Evolutionary conservation across 345 rosid genomes (phyloP).

Genomic region (Citrus cavaleriei): DNA sequence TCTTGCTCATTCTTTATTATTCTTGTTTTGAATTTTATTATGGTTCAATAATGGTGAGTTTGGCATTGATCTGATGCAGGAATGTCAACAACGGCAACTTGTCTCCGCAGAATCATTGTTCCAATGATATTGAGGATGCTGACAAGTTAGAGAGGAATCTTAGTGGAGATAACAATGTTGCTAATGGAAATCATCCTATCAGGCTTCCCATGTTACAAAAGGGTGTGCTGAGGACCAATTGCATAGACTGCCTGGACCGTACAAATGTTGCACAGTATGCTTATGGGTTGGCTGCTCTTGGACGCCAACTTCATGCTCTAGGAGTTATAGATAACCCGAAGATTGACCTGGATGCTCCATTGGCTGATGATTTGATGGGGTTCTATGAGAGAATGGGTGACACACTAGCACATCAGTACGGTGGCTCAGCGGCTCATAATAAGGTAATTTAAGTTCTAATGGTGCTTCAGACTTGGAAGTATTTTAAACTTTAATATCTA

Average conservation of each 20-base stretch:
- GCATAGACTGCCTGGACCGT: conserved; percentile 98
- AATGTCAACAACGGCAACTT: conserved; percentile 36
- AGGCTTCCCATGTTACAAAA: conserved; percentile 64
- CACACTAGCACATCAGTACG: conserved; percentile 85
- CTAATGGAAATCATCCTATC: conserved; percentile 46
- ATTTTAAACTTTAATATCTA: neutral
- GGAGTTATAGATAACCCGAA: conserved; percentile 59
- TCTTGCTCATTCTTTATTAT: neutral
- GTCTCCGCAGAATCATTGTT: conserved; percentile 33
- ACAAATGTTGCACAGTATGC: conserved; percentile 99
- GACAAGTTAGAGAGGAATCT: conserved; percentile 38
- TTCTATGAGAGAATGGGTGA: conserved; percentile 89
- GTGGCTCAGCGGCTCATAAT: conserved; percentile 90
- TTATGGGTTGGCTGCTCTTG: conserved; percentile 94
- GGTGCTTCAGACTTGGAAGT: neutral
- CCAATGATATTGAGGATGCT: conserved; percentile 42
- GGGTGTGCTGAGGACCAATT: conserved; percentile 95
- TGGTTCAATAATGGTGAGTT: conserved; percentile 9
- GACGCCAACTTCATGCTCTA: conserved; percentile 80
- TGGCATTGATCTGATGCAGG: conserved; percentile 41
- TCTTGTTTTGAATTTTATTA: neutral
- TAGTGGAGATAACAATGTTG: conserved; percentile 34
- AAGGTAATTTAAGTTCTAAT: conserved; percentile 39
- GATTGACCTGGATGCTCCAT: conserved; percentile 73
- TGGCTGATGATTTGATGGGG: conserved; percentile 84